Evolutionary conservation across 345 rosid genomes (phyloP), one percentile per base, ranked within the genome.

Genomic region (Turnera subulata): DNA sequence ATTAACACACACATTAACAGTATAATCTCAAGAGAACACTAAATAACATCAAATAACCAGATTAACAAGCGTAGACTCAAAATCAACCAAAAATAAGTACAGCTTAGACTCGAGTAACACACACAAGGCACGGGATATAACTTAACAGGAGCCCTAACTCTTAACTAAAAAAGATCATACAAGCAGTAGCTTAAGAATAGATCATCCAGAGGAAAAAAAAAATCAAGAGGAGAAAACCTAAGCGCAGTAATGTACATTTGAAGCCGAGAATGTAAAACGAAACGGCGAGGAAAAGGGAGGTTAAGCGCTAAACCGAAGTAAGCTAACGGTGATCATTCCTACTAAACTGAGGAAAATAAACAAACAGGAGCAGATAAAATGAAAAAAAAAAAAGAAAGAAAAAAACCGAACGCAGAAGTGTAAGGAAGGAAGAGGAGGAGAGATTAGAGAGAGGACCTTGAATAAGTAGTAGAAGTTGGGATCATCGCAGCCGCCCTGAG

Each of bases 401-500:
- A 22, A 14, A 39, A 48, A 26, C 13, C 50, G 37, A 5, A 45
- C n/a, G n/a, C n/a, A 44, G 25, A 46, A 6, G 8, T 46, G 4
- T 17, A n/a, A 46, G 9, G 9, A 18, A 18, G 0, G 50, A 15
- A 45, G 22, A 29, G 16, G 20, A 6, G 19, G 50, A 16, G 46
- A 39, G 23, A n/a, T 8, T 37, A 55, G 50, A 51, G 39, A 43
- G 63, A 33, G 62, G 23, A 88, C 97, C 91, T 88, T 88, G 86
- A 91, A 85, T 70, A 88, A 65, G 73, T 73, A 91, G 67, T 84
- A 65, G 82, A 91, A 91, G 64, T 66, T 45, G 38, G 88, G 65
- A 74, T 85, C 96, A 53, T 91, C 90, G 69, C 90, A 84, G 72
- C 96, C 90, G 50, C 81, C 90, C 14, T 78, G 79, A 25, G 96